Evolutionary conservation across 805 yeast species (phyloP), one percentile per base, ranked within the genome.

Genomic region (Jamesozyma spencerorum): DNA sequence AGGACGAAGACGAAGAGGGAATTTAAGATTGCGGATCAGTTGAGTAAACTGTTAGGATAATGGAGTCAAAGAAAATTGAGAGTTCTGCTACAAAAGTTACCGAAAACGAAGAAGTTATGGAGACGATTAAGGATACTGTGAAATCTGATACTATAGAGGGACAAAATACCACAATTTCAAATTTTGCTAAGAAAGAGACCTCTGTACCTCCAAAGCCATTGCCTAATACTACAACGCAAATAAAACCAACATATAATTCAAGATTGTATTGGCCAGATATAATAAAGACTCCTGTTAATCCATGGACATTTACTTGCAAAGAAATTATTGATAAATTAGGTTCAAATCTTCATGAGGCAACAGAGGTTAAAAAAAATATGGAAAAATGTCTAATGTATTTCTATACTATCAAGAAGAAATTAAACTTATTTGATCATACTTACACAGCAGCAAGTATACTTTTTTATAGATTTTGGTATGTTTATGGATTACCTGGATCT

Each of bases 251-350:
- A 5, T 55, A 56, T 41, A 62, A 60, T 39, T 32, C 59, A 11
- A 46, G 64, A 36, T 31, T 53, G 4, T 44, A 58, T 18, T 62
- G 66, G 66, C 66, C 66, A 2, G 63, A 60, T 45, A 50, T 58
- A 26, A 58, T 62, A 14, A 52, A 45, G 31, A 48, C 53, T 12
- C 65, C 65, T 14, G 42, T 39, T 14, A 62, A 60, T 34, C 41
- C 44, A 22, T 62, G 66, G 66, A 42, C 47, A 3, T 62, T 50
- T 37, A 46, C 50, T 4, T 49, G 58, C 30, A 45, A 49, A 18
- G 60, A 60, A 24, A 51, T 60, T 8, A 50, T 62, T n/a, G 57
- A 55, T 13, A 57, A 48, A 38, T 37, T 62, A 26, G 57, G 57
- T 12, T 41, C 49, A 3, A 47, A 47, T 30, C 50, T 50, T 2